phyloP scores from a whole-genome alignment of 176 grass and related monocot species.

The Cenchrus fungigraminus region DNA sequence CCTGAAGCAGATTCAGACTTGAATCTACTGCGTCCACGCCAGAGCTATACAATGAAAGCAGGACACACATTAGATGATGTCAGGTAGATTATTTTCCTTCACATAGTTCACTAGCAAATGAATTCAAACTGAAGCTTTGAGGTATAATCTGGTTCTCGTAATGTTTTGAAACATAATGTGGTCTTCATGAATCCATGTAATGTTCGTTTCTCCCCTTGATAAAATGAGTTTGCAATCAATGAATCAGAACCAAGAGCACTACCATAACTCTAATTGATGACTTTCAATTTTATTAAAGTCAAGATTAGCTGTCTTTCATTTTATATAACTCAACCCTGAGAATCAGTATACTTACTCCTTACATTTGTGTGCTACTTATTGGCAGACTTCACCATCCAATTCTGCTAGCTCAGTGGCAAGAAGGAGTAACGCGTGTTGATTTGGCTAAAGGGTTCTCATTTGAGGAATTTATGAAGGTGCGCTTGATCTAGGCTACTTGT shows the following conservation, averaged over 20 bases:
- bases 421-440: constrained; percentile 85
- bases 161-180: background rate
- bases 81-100: constrained; percentile 29
- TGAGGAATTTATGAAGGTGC: constrained; percentile 89
- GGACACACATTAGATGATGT: constrained; percentile 69
- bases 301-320: background rate
- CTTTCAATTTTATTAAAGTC: background rate
- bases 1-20: constrained; percentile 68
- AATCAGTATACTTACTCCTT: background rate
- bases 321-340: background rate
- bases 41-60: constrained; percentile 92
- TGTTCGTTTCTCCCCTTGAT: background rate
- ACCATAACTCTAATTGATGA: background rate
- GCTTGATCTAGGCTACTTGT: background rate
- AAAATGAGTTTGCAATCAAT: background rate
- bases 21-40: constrained; percentile 64
- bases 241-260: background rate
- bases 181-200: background rate
- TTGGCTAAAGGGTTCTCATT: constrained; percentile 65
- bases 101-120: too few species aligned
- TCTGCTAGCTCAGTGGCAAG: constrained; percentile 84
- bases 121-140: background rate
- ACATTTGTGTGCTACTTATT: constrained; percentile 18
- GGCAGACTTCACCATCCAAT: constrained; percentile 89
- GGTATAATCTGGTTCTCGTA: background rate